Evolutionary conservation across 441 rosid genomes (phyloP).

Genomic region (Capsella rubella): DNA sequence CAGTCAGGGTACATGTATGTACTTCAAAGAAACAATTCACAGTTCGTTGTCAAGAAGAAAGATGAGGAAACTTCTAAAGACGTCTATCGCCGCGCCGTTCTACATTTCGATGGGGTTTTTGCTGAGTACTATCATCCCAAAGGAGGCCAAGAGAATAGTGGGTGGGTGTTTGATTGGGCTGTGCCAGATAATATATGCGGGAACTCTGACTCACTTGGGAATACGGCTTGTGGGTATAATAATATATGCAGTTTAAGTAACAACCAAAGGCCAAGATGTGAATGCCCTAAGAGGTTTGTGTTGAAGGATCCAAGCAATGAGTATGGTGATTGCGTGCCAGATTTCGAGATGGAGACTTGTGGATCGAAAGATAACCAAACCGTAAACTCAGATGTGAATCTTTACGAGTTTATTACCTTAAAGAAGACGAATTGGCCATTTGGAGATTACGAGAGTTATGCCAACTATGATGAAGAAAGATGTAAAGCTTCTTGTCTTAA

Average conservation of each 20-base stretch:
- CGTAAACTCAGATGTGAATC: neutral
- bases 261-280: conserved; percentile 40
- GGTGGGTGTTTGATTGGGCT: conserved; percentile 31
- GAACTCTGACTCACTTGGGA: neutral
- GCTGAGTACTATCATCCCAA: conserved; percentile 40
- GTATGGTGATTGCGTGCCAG: conserved; percentile 47
- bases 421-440: too few species aligned
- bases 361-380: conserved; percentile 18
- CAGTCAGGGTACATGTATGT: conserved; percentile 42
- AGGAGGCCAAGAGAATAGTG: conserved; percentile 1
- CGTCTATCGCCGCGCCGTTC: conserved; percentile 44
- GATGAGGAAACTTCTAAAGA: neutral
- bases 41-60: neutral
- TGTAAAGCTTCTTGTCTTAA: conserved; percentile 48
- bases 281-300: conserved; percentile 45
- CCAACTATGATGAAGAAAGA: conserved; percentile 21
- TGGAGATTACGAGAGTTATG: conserved; percentile 42
- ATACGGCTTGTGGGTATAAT: conserved; percentile 52
- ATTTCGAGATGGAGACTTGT: conserved; percentile 37
- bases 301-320: conserved; percentile 41
- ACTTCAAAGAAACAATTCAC: conserved; percentile 9
- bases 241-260: conserved; percentile 44
- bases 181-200: conserved; percentile 48
- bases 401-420: neutral
- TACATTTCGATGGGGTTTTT: conserved; percentile 53